Evolutionary conservation across 345 rosid genomes (phyloP), one percentile per base, ranked within the genome.

Genomic region (Euphorbia tirucalli): DNA sequence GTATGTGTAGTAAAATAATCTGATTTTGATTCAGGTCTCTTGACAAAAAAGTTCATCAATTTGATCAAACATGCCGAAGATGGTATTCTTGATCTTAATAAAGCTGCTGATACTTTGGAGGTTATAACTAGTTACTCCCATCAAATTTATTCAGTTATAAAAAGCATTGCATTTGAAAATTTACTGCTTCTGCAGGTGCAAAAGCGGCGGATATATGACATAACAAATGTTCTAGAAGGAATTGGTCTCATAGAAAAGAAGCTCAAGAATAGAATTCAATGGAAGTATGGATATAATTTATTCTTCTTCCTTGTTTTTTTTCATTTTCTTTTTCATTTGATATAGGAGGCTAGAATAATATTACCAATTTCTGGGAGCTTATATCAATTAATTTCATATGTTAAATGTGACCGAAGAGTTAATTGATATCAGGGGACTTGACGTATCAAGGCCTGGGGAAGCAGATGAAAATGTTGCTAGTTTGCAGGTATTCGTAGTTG

Each of bases 221-320:
- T 95, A 74, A 95, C 98, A 78, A 95, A 92, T 86, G 99, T 95
- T 52, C 85, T 95, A 61, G 99, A 92, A 89, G 99, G 99, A 70
- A 90, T 92, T 87, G 98, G 98, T 81, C 91, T 92, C 46, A 92
- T 92, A 74, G 98, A 95, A 85, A 92, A 95, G 90, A 92, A 90
- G 76, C 89, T 90, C 74, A 95, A 95, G 84, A 95, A 95, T 78
- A 89, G 90, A 80, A 90, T 95, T 82, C 97, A 92, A 80, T 95
- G 98, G 98, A 95, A 92, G 99, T 95, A 89, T 75, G 89, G 22
- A 31, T 39, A 13, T 27, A 19, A 18, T 52, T 16, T 13, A 14
- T 27, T 65, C 15, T 46, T 8, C 19, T 16, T 25, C 69, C 69
- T 22, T 16, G 22, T n/a, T n/a, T n/a, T 24, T 11, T n/a, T 64